Evolutionary conservation across 164 flowering plant genomes (phyloP), one percentile per base, ranked within the genome.

Genomic region (Stephania yunnanensis): DNA sequence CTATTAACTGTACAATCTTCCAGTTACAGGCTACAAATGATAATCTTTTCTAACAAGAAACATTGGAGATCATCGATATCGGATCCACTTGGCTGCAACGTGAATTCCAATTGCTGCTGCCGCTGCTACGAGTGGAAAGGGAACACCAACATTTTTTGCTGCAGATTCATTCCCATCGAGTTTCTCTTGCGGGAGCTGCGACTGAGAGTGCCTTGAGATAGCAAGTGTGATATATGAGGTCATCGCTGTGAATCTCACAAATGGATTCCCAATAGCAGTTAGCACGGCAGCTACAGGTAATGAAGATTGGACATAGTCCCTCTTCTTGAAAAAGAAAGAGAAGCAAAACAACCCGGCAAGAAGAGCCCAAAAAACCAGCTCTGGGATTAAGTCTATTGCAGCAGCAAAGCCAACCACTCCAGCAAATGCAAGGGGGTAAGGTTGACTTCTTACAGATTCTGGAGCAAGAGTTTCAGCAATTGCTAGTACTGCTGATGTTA

Each of bases 231-330:
- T 53, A 81, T 82, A 95, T 1, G 80, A 84, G 63, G 70, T 67
- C 36, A 91, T 86, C 13, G 77, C 90, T 68, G 89, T 29, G 1
- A 79, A 74, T 80, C 97, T 83, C 68, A 93, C 85, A 97, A 95
- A 95, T 2, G 95, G 92, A 82, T 91, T 91, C 29, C 97, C 99
- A 44, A 95, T 82, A 42, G 88, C 97, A 15, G 89, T 90, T 30
- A 93, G 78, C 7, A 84, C 87, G 52, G 94, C 91, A 19, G 97
- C 95, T 73, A 78, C 87, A n/a, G 99, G 99, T 81, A 92, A 74
- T 10, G 88, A 83, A 30, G 97, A 89, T 53, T 94, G 83, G 68
- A 93, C 91, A 74, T 81, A 74, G 74, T 92, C 91, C 78, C 86
- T 85, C 84, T 88, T 91, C 76, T 87, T 72, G 15, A 79, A 67